A percentile compares a stretch with the other conserved stretches of the same genome.
Evolutionary conservation across 352 stramenopile genomes (phyloP).

Genomic region (Globisporangium barbulae): DNA sequence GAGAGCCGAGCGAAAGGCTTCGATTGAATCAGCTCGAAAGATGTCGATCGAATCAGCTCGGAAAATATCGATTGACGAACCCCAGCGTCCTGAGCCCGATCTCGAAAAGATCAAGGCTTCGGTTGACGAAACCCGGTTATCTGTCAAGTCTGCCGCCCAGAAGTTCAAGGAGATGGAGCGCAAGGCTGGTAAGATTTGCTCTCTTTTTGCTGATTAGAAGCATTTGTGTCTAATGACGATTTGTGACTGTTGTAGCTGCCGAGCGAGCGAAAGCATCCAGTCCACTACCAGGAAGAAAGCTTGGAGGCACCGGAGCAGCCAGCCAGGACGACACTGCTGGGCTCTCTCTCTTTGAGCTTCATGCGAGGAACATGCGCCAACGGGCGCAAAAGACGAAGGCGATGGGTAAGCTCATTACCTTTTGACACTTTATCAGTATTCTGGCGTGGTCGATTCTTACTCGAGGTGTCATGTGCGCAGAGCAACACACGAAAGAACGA

Average conservation of each 20-base stretch:
- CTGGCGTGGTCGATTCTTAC: neutral
- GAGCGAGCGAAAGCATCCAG: constrained; percentile 10
- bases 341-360: constrained; percentile 17
- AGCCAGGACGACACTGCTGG: constrained; percentile 9
- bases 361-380: constrained; percentile 17
- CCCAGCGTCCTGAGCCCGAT: constrained; percentile 24
- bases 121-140: constrained; percentile 45
- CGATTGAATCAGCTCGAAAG: constrained; percentile 30
- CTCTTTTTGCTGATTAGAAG: neutral
- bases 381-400: constrained; percentile 16
- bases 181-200: constrained; percentile 38
- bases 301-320: neutral
- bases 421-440: no score
- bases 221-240: constrained; percentile 17
- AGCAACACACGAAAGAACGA: constrained; percentile 19
- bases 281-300: constrained; percentile 1
- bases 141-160: constrained; percentile 49
- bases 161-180: constrained; percentile 68
- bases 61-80: constrained; percentile 31
- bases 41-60: constrained; percentile 28
- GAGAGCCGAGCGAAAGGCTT: constrained; percentile 29
- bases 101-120: constrained; percentile 56
- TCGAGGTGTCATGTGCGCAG: neutral
- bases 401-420: constrained; percentile 4
- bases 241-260: constrained; percentile 13